Conservation (phyloP, 495 filamentous ascomycete genomes). For the Tuber aestivum region DNA sequence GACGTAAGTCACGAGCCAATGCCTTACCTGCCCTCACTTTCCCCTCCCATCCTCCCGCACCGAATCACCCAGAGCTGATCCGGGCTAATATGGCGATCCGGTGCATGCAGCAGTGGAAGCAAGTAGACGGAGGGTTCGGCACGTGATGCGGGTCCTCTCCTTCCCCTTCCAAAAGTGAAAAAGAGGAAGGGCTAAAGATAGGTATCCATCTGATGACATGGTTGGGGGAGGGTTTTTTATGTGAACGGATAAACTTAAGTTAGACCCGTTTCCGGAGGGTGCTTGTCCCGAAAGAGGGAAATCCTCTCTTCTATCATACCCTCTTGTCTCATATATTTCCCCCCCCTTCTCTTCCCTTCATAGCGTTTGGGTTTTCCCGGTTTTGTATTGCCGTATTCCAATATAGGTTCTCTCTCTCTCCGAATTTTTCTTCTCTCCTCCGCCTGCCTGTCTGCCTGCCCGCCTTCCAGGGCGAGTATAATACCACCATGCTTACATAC, state of each 20-base stretch:
- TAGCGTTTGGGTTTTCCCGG: not conserved
- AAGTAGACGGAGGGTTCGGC: slow-evolving; percentile 8
- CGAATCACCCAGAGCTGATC: not conserved
- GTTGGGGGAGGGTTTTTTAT: not conserved
- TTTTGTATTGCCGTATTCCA: not conserved
- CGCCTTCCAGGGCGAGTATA: too few relatives aligned
- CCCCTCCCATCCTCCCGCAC: too few relatives aligned
- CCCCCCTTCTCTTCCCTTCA: not conserved
- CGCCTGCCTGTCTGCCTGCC: not conserved
- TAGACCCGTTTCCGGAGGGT: not conserved
- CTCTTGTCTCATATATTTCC: not conserved
- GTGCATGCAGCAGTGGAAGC: slow-evolving; percentile 14
- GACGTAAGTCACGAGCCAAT: slow-evolving; percentile 12
- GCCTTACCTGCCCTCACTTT: not conserved
- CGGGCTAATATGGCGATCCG: not conserved
- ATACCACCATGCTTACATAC: not conserved
- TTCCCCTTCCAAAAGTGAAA: not conserved
- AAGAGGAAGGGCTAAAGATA: not conserved
- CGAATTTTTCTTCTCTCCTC: not conserved
- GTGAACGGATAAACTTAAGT: not conserved
- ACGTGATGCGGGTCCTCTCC: not conserved
- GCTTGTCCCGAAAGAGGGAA: not conserved
- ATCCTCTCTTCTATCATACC: not conserved
- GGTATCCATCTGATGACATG: not conserved
- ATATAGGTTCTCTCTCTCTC: not conserved